phyloP scores from a whole-genome alignment of 306 rosid species.

The Herpetospermum pedunculosum region DNA sequence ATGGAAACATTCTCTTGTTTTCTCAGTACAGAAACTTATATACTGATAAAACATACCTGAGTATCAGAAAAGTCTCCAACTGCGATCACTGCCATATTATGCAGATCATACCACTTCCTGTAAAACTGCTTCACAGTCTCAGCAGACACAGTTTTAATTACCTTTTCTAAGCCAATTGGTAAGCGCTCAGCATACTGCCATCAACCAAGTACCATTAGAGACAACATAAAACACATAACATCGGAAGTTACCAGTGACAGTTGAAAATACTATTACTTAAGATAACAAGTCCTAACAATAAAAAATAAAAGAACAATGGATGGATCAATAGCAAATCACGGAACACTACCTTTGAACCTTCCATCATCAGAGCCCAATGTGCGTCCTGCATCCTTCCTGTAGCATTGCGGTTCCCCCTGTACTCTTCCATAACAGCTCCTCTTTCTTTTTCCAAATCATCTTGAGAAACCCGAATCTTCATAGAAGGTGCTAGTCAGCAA shows the following conservation, averaged over 20 bases:
- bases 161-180: conserved; percentile 85
- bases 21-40: conserved; percentile 11
- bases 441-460: conserved; percentile 83
- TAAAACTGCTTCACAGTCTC: conserved; percentile 80
- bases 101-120: conserved; percentile 78
- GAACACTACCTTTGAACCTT: conserved; percentile 67
- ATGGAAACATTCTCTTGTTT: conserved; percentile 7
- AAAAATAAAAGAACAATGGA: neutral
- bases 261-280: neutral
- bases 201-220: conserved; percentile 9
- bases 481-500: neutral
- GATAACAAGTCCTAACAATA: neutral
- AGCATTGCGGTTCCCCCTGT: conserved; percentile 80
- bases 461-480: conserved; percentile 73
- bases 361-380: conserved; percentile 83
- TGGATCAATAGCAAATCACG: neutral
- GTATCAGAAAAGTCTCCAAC: conserved; percentile 92
- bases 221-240: conserved; percentile 2
- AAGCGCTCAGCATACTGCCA: conserved; percentile 92
- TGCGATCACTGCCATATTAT: conserved; percentile 94
- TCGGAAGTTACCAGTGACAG: neutral
- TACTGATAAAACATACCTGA: conserved; percentile 40
- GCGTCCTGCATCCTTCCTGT: conserved; percentile 95
- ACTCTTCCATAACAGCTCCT: conserved; percentile 96
- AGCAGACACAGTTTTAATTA: conserved; percentile 63